Percentiles rank a stretch among this genome's conserved stretches.
Conservation (phyloP, 2,329 filamentous ascomycete genomes). For the Ilyonectria robusta region DNA sequence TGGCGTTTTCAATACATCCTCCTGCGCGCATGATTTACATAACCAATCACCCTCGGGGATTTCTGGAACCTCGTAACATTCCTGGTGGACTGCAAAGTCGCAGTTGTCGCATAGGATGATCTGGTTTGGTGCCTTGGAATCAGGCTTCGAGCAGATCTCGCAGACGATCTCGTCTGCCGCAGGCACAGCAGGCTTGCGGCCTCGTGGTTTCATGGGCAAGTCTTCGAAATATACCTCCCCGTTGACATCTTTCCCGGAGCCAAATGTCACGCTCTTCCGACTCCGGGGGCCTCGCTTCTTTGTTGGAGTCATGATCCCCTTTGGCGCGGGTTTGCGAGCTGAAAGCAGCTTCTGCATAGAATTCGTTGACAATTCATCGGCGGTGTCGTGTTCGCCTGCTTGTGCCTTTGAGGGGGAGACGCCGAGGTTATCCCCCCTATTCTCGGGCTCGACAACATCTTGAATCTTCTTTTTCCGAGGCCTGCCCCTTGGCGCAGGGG, state of each 20-base stretch:
- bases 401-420: constrained; percentile 33
- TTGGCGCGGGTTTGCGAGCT: constrained; percentile 54
- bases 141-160: constrained; percentile 68
- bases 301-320: constrained; percentile 70
- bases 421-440: constrained; percentile 14
- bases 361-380: constrained; percentile 38
- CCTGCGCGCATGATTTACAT: constrained; percentile 69
- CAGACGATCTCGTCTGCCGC: constrained; percentile 69
- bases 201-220: constrained; percentile 57
- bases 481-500: constrained; percentile 37
- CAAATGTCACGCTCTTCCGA: constrained; percentile 71
- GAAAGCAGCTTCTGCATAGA: constrained; percentile 30
- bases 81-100: constrained; percentile 73
- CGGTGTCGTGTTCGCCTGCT: constrained; percentile 23
- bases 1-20: constrained; percentile 55
- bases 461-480: constrained; percentile 42
- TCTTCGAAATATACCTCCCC: constrained; percentile 68
- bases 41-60: constrained; percentile 76
- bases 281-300: constrained; percentile 59
- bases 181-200: constrained; percentile 49
- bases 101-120: constrained; percentile 77
- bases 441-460: constrained; percentile 25
- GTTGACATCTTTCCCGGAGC: constrained; percentile 50
- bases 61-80: constrained; percentile 70
- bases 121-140: constrained; percentile 71